Evolutionary conservation across 2,329 filamentous ascomycete genomes (phyloP).

Genomic region (Fusarium tanahbumbuense): DNA sequence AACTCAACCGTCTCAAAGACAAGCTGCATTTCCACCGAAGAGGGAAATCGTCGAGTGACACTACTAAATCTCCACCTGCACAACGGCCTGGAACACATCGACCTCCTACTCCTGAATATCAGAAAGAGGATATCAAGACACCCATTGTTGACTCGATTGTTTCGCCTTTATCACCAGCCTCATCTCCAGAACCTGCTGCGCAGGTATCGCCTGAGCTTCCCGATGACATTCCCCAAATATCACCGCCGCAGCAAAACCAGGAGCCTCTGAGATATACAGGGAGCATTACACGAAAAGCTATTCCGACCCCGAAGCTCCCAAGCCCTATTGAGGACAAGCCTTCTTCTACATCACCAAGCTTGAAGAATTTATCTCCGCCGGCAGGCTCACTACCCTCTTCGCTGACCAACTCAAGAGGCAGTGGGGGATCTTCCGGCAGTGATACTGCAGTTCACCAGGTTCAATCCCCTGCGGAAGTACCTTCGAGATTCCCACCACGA

Average conservation of each 20-base stretch:
- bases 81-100: conserved; percentile 48
- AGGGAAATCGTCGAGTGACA: conserved; percentile 42
- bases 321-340: conserved; percentile 43
- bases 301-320: conserved; percentile 35
- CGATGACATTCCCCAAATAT: conserved; percentile 31
- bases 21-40: conserved; percentile 46
- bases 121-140: conserved; percentile 56
- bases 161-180: conserved; percentile 59
- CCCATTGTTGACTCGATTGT: conserved; percentile 52
- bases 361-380: conserved; percentile 28
- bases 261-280: conserved; percentile 29
- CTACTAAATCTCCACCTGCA: conserved; percentile 34
- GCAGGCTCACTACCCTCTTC: conserved; percentile 42
- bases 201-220: conserved; percentile 54
- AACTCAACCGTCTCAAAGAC: conserved; percentile 48
- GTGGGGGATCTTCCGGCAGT: conserved; percentile 34
- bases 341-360: conserved; percentile 40
- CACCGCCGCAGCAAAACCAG: conserved; percentile 17
- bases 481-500: conserved; percentile 49
- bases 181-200: conserved; percentile 55
- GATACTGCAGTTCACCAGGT: conserved; percentile 35
- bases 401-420: conserved; percentile 17
- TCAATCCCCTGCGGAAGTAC: conserved; percentile 36
- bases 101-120: conserved; percentile 63
- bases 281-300: conserved; percentile 44